These are phyloP conservation scores for Setaria viridis DNA, from an alignment of 202 grass and related monocot genomes.

Conservation along the genomic window DNA sequence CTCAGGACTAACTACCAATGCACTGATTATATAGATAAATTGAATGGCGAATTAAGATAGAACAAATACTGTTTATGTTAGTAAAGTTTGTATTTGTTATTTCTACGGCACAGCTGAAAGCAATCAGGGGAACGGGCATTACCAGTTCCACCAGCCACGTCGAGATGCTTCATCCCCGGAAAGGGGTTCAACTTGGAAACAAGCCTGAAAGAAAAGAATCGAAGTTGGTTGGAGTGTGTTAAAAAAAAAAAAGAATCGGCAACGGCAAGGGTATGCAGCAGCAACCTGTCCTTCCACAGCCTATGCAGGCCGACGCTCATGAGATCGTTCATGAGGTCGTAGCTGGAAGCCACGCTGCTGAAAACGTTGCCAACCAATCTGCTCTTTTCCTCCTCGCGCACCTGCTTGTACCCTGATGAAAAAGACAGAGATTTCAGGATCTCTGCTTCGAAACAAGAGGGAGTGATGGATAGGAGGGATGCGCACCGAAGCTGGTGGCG, in stretches of 20 bases:
- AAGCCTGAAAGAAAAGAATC: conserved; percentile 48
- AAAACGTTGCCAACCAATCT: conserved; percentile 95
- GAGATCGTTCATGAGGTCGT: conserved; percentile 97
- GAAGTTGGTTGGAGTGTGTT: background rate
- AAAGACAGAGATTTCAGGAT: background rate
- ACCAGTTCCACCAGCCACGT: conserved; percentile 97
- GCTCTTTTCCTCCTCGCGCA: conserved; percentile 91
- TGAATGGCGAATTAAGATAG: background rate
- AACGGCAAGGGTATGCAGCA: background rate
- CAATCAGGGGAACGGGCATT: conserved; percentile 3
- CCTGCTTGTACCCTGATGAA: conserved; percentile 78
- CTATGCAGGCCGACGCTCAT: conserved; percentile 89
- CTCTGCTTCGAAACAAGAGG: background rate
- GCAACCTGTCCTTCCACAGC: conserved; percentile 90
- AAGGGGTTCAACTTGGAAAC: conserved; percentile 84
- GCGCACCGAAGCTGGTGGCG: conserved; percentile 81
- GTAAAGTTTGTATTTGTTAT: background rate
- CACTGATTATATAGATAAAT: background rate
- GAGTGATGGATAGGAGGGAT: background rate
- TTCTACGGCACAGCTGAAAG: conserved; percentile 19
- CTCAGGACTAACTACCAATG: background rate
- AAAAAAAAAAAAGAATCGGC: background rate
- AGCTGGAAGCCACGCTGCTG: conserved; percentile 86
- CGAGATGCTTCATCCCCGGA: conserved; percentile 97
- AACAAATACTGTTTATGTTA: background rate